A percentile compares a stretch with the other conserved stretches of the same genome.
These are phyloP conservation scores for Gossypioides kirkii DNA, from an alignment of 345 rosid genomes.

Conservation along the genomic window DNA sequence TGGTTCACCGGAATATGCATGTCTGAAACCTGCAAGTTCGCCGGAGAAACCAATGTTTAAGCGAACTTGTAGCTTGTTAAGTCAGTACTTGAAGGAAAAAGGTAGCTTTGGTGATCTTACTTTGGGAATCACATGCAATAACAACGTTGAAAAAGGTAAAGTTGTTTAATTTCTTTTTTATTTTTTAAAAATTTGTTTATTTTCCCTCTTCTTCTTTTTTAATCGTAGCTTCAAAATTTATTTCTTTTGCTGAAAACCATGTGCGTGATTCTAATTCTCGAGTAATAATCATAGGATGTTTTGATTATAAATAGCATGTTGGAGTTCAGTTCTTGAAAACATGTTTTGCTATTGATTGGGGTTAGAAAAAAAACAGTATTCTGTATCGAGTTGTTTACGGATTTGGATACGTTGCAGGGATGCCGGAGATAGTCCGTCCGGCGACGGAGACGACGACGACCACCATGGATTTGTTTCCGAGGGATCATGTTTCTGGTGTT, in stretches of 20 bases:
- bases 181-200: not conserved
- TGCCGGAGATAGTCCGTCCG: conserved; percentile 23
- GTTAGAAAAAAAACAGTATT: not conserved
- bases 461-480: conserved; percentile 66
- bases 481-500: conserved; percentile 13
- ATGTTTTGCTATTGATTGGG: not conserved
- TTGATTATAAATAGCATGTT: conserved; percentile 9
- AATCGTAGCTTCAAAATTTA: not conserved
- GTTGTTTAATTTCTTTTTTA: not conserved
- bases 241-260: not conserved
- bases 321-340: not conserved
- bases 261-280: not conserved
- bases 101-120: conserved; percentile 66
- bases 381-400: conserved; percentile 15
- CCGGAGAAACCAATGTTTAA: conserved; percentile 54
- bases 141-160: conserved; percentile 38
- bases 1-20: conserved; percentile 34
- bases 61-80: conserved; percentile 55
- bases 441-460: too few relatives aligned
- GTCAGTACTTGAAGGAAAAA: conserved; percentile 74
- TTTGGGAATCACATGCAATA: conserved; percentile 52
- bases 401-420: conserved; percentile 28
- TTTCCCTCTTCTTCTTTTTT: not conserved
- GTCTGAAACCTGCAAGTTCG: conserved; percentile 24
- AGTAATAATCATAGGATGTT: not conserved